phyloP scores from a whole-genome alignment of 164 flowering plant species.

The Macadamia tetraphylla region DNA sequence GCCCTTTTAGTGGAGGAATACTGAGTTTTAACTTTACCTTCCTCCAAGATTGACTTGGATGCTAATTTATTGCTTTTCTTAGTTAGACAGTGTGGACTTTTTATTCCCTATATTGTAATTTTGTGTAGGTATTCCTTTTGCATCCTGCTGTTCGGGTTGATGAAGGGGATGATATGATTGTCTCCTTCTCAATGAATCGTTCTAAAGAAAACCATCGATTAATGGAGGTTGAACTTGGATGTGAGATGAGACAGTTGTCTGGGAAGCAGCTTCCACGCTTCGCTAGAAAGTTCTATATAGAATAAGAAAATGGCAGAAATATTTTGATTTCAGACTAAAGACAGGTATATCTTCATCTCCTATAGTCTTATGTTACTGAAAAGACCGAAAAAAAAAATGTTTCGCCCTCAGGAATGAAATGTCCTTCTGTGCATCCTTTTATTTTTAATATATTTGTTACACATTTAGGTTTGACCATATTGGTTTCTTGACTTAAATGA shows the following conservation, averaged over 20 bases:
- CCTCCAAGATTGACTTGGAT: too few species aligned
- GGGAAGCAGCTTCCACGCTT: constrained; percentile 44
- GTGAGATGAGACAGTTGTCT: constrained; percentile 43
- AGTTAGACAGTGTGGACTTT: too few species aligned
- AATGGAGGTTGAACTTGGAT: constrained; percentile 73
- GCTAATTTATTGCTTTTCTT: too few species aligned
- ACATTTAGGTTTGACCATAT: too few species aligned
- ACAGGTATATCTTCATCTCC: constrained; percentile 11
- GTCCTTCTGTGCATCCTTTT: too few species aligned
- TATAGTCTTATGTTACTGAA: neutral
- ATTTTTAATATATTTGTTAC: too few species aligned
- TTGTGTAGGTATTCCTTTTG: constrained; percentile 70
- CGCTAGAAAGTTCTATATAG: constrained; percentile 62
- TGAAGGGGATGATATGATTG: constrained; percentile 45
- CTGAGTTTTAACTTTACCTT: neutral
- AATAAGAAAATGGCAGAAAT: constrained; percentile 35
- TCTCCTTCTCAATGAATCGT: constrained; percentile 67
- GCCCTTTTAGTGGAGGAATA: neutral
- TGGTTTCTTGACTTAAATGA: too few species aligned
- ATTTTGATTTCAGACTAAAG: neutral
- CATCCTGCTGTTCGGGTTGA: constrained; percentile 48
- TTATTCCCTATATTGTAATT: neutral
- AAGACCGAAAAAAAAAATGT: too few species aligned
- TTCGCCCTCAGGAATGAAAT: too few species aligned
- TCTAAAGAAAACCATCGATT: constrained; percentile 83